phyloP scores from a whole-genome alignment of 495 filamentous ascomycete species.

The Sphaerosporella brunnea region DNA sequence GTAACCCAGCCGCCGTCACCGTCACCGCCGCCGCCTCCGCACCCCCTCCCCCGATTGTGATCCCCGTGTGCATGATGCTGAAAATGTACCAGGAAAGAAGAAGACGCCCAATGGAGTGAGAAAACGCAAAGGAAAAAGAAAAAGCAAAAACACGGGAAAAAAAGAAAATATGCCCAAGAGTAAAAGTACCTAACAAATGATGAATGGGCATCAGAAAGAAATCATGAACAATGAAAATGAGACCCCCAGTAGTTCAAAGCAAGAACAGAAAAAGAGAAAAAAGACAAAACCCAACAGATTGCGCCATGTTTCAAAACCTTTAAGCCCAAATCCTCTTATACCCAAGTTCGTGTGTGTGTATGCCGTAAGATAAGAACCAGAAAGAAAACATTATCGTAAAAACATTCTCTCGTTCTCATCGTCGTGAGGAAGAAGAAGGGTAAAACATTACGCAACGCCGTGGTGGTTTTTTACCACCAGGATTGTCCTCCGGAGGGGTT shows the following conservation, averaged over 20 bases:
- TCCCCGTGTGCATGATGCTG: not conserved
- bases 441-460: conserved; percentile 22
- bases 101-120: conserved; percentile 6
- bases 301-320: conserved; percentile 27
- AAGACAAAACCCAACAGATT: conserved; percentile 29
- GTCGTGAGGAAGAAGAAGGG: conserved; percentile 16
- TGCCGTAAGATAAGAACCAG: conserved; percentile 20
- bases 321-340: conserved; percentile 25
- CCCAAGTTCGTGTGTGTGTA: conserved; percentile 14
- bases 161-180: conserved; percentile 24
- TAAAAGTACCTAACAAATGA: conserved; percentile 26
- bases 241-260: not conserved
- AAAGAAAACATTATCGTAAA: conserved; percentile 13
- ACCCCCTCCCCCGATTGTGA: too few species aligned
- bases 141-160: conserved; percentile 20
- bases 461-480: conserved; percentile 65
- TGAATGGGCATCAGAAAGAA: conserved; percentile 38
- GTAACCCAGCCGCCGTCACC: too few species aligned
- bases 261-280: conserved; percentile 32
- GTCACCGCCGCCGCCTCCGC: too few species aligned
- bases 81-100: not conserved
- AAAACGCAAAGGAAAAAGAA: conserved; percentile 31
- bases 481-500: conserved; percentile 75
- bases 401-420: conserved; percentile 19
- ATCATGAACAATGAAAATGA: conserved; percentile 23